Evolutionary conservation across 208 protist species (phyloP).

Genomic region (Angomonas ambiguus): DNA sequence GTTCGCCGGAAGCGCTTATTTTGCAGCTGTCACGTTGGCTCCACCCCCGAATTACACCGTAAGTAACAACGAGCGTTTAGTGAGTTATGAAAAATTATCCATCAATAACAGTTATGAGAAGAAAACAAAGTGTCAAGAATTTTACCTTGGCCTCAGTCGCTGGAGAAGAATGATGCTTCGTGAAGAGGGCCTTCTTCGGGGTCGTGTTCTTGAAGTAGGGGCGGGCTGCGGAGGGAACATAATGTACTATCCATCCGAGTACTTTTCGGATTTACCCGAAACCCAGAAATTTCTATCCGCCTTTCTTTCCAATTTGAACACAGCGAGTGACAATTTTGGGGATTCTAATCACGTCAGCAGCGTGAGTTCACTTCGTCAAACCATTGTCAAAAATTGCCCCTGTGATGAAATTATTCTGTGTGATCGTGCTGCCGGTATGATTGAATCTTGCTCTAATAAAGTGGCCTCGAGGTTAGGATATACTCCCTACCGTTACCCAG

Average conservation of each 20-base stretch:
- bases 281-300: conserved; percentile 24
- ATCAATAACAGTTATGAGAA: conserved; percentile 70
- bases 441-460: conserved; percentile 45
- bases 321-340: not conserved
- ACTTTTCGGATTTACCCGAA: conserved; percentile 36
- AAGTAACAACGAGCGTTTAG: conserved; percentile 61
- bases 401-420: conserved; percentile 73
- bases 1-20: not conserved
- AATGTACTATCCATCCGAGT: conserved; percentile 45
- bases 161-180: conserved; percentile 66
- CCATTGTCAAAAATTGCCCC: conserved; percentile 27
- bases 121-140: conserved; percentile 77
- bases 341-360: conserved; percentile 12
- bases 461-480: conserved; percentile 63
- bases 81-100: conserved; percentile 66
- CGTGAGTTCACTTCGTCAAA: conserved; percentile 27
- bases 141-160: conserved; percentile 72
- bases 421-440: conserved; percentile 72
- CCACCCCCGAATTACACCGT: conserved; percentile 70
- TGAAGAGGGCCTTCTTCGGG: conserved; percentile 54
- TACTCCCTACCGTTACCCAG: conserved; percentile 69
- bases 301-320: not conserved
- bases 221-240: conserved; percentile 75
- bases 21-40: conserved; percentile 27
- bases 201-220: conserved; percentile 80